Conservation (phyloP, 1,139 yeast species). For the Arxiozyma slooffiae region DNA sequence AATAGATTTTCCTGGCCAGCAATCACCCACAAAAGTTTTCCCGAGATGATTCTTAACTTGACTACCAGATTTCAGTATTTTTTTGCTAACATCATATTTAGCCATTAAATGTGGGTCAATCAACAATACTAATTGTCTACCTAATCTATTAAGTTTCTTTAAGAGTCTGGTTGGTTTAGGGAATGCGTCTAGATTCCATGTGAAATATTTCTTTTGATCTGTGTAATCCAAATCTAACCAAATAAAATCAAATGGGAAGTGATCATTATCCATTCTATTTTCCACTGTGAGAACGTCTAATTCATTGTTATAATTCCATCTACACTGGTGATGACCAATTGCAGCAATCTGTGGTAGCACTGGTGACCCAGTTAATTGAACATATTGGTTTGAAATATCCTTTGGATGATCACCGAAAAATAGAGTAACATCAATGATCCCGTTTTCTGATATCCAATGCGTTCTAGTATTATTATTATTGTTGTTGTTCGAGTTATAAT, state of each 20-base stretch:
- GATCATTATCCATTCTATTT: slow-evolving; percentile 56
- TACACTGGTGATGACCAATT: slow-evolving; percentile 87
- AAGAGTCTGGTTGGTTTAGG: slow-evolving; percentile 68
- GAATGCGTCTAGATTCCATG: slow-evolving; percentile 73
- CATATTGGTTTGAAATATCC: slow-evolving; percentile 53
- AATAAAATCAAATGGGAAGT: slow-evolving; percentile 81
- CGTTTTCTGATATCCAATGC: slow-evolving; percentile 94
- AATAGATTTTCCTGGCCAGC: slow-evolving; percentile 96
- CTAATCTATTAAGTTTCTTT: slow-evolving; percentile 52
- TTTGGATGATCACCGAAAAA: slow-evolving; percentile 55
- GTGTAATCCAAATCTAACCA: slow-evolving; percentile 96
- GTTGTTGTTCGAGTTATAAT: no score
- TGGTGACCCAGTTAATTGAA: slow-evolving; percentile 65
- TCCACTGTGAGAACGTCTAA: slow-evolving; percentile 68
- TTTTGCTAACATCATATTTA: slow-evolving; percentile 56
- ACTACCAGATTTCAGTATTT: slow-evolving; percentile 34
- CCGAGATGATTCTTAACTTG: slow-evolving; percentile 41
- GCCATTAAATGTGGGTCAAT: slow-evolving; percentile 86
- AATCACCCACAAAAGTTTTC: slow-evolving; percentile 63
- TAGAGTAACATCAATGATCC: slow-evolving; percentile 66
- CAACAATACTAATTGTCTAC: slow-evolving; percentile 72
- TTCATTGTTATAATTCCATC: slow-evolving; percentile 94
- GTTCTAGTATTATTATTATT: slow-evolving; percentile 30
- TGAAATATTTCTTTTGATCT: slow-evolving; percentile 74
- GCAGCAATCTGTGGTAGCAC: slow-evolving; percentile 72